Evolutionary conservation across 768 basidiomycete genomes (phyloP).

Genomic region (Naganishia onofrii): DNA sequence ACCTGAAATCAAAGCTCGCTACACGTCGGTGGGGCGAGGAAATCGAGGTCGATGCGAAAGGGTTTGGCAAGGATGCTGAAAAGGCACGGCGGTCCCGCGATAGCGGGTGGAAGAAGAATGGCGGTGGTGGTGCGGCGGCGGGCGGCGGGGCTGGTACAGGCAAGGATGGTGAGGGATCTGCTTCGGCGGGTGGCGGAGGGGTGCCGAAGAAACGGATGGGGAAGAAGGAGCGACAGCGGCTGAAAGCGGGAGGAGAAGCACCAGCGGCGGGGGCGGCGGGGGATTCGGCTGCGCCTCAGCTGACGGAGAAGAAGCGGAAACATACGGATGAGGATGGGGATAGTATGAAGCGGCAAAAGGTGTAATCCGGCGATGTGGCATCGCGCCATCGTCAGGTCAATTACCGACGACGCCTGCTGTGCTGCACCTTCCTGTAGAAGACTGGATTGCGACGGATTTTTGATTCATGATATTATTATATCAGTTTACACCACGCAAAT

Average conservation of each 20-base stretch:
- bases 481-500: too few relatives aligned
- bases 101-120: slow-evolving; percentile 38
- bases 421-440: too few relatives aligned
- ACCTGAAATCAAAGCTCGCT: slow-evolving; percentile 66
- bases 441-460: too few relatives aligned
- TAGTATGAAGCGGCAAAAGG: slow-evolving; percentile 4
- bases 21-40: slow-evolving; percentile 53
- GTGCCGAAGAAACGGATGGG: slow-evolving; percentile 46
- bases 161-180: slow-evolving; percentile 5
- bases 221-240: slow-evolving; percentile 50
- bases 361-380: not conserved
- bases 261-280: not conserved
- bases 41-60: slow-evolving; percentile 32
- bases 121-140: not conserved
- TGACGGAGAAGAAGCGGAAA: slow-evolving; percentile 16
- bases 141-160: too few relatives aligned
- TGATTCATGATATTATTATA: too few relatives aligned
- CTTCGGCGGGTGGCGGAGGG: not conserved
- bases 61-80: slow-evolving; percentile 11
- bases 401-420: too few relatives aligned
- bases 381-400: too few relatives aligned
- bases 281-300: not conserved
- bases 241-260: slow-evolving; percentile 23
- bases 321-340: not conserved
- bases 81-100: slow-evolving; percentile 22